A percentile compares a stretch with the other conserved stretches of the same genome.
phyloP scores from a whole-genome alignment of 2,329 filamentous ascomycete species.

The Aspergillus eucalypticola region DNA sequence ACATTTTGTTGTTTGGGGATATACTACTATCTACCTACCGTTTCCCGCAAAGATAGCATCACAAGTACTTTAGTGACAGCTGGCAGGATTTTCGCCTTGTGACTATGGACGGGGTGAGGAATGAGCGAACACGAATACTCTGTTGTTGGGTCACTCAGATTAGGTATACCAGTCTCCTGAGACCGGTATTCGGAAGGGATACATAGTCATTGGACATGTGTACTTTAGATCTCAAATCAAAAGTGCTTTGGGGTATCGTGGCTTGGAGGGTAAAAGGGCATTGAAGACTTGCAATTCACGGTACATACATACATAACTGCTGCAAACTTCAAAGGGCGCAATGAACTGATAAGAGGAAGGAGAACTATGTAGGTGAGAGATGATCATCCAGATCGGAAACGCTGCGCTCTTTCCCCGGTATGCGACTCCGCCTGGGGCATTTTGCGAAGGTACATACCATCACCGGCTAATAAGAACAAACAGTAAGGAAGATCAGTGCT shows the following conservation, averaged over 20 bases:
- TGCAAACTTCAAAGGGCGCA: conserved; percentile 13
- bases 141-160: background rate
- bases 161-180: background rate
- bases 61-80: conserved; percentile 21
- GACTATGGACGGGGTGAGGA: conserved; percentile 15
- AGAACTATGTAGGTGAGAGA: conserved; percentile 15
- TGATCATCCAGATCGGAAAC: conserved; percentile 30
- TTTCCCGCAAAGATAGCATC: background rate
- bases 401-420: conserved; percentile 31
- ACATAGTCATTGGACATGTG: background rate
- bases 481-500: conserved; percentile 19
- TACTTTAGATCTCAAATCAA: background rate
- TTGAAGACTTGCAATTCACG: background rate
- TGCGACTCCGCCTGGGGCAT: conserved; percentile 25
- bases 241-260: background rate
- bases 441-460: conserved; percentile 28
- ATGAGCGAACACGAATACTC: conserved; percentile 15
- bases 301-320: conserved; percentile 14
- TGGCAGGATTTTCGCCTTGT: conserved; percentile 21
- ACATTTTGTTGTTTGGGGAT: background rate
- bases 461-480: conserved; percentile 23
- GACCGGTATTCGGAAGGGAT: background rate
- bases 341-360: conserved; percentile 17
- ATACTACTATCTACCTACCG: background rate
- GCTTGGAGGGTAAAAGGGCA: background rate